A percentile compares a stretch with the other conserved stretches of the same genome.
phyloP scores from a whole-genome alignment of 164 flowering plant genomes.

The Aristolochia californica region DNA sequence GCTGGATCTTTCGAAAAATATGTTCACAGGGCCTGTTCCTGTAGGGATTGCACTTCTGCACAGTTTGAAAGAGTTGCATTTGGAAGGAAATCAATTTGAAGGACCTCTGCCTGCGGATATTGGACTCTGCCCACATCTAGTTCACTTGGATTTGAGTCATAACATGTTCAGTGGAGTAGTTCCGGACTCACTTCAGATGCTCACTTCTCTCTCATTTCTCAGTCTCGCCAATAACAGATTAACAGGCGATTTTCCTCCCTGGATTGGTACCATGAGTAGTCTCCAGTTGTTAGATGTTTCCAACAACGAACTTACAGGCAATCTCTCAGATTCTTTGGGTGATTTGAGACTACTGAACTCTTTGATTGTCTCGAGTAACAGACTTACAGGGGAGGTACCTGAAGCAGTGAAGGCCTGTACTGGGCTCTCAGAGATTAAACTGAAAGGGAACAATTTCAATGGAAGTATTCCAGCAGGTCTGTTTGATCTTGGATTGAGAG shows the following conservation, averaged over 20 bases:
- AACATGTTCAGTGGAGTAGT: conserved; percentile 46
- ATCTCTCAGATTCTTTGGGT: conserved; percentile 48
- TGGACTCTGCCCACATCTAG: conserved; percentile 64
- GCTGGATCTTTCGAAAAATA: conserved; percentile 63
- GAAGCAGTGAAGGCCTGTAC: conserved; percentile 33
- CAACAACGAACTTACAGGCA: conserved; percentile 42
- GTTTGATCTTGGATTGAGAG: conserved; percentile 58
- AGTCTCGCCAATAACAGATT: conserved; percentile 39
- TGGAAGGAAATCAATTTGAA: conserved; percentile 51
- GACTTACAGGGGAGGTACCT: conserved; percentile 49
- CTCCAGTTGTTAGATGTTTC: conserved; percentile 51
- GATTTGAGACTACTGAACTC: conserved; percentile 37
- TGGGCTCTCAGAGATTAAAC: conserved; percentile 27
- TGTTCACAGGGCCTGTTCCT: conserved; percentile 50
- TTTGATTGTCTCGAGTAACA: conserved; percentile 44
- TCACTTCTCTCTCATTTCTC: conserved; percentile 30
- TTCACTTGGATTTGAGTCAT: conserved; percentile 38
- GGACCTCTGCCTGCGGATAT: conserved; percentile 59
- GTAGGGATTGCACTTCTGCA: conserved; percentile 40
- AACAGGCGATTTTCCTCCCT: conserved; percentile 48
- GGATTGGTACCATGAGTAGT: conserved; percentile 51
- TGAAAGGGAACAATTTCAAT: conserved; percentile 45
- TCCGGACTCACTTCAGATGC: conserved; percentile 42
- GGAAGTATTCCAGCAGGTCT: conserved; percentile 68
- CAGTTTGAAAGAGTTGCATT: conserved; percentile 44